Evolutionary conservation across 257 asterid genomes (phyloP), one percentile per base, ranked within the genome.

Genomic region (Primulina tabacum): DNA sequence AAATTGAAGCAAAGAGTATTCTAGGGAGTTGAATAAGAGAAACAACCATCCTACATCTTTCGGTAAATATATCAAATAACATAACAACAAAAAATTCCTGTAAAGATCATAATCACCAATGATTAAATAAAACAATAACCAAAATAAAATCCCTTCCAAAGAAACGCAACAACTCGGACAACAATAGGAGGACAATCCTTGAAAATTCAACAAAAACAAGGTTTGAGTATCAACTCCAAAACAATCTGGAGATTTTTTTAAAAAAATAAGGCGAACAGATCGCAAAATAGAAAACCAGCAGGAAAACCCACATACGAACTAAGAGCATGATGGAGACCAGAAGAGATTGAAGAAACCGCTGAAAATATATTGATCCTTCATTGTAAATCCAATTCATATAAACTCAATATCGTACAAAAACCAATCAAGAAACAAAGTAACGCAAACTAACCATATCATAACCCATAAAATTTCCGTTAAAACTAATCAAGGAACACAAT

Each of bases 141-240:
- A 55, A 62, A 61, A 43, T 17, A 29, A 66, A 71, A 62, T 53
- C 35, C 29, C 64, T 12, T 20, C 21, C 55, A 2, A 64, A 73
- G 50, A 28, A 32, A 62, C 32, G 60, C 58, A 29, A 28, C 14
- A 40, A 67, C 11, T 14, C 43, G 34, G 40, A 70, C 35, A 37
- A n/a, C n/a, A n/a, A 32, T 32, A n/a, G n/a, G n/a, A n/a, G 16
- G 68, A 56, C 82, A 38, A 73, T 47, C 38, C 62, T 64, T 70
- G 59, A 58, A 14, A 62, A 68, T 17, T 18, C 60, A 64, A 70
- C 12, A 57, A 2, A 67, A 57, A 67, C 14, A 20, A 69, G 35
- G 30, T 57, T 50, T 52, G 8, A 20, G 62, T 37, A 74, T 70
- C 71, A 67, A 61, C 26, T 64, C 63, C 16, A 35, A n/a, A 71